phyloP scores from a whole-genome alignment of 495 filamentous ascomycete genomes.

The Hypomontagnella monticulosa region DNA sequence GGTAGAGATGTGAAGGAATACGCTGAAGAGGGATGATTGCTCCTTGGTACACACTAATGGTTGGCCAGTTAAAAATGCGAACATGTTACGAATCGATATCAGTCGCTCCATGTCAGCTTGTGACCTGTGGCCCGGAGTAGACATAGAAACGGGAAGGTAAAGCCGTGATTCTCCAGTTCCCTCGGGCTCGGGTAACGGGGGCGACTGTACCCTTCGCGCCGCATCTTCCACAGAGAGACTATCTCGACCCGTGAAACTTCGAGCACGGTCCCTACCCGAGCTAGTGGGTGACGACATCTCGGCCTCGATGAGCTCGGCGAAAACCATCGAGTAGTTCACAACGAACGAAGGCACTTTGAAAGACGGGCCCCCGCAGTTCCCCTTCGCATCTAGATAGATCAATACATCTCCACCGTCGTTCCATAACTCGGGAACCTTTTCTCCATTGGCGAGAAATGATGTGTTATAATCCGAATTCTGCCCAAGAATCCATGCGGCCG shows the following conservation, averaged over 20 bases:
- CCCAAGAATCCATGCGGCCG: slow-evolving; percentile 70
- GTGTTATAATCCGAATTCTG: slow-evolving; percentile 71
- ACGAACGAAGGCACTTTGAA: slow-evolving; percentile 79
- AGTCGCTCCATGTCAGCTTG: slow-evolving; percentile 72
- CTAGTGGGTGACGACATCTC: slow-evolving; percentile 57
- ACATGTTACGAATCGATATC: slow-evolving; percentile 85
- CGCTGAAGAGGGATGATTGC: slow-evolving; percentile 73
- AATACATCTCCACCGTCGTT: slow-evolving; percentile 83
- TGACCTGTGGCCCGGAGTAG: slow-evolving; percentile 54
- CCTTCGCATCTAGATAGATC: slow-evolving; percentile 81
- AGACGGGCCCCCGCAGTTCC: slow-evolving; percentile 71
- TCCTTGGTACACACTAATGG: slow-evolving; percentile 80
- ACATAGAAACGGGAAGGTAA: slow-evolving; percentile 66
- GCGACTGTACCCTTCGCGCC: slow-evolving; percentile 54
- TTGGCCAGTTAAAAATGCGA: slow-evolving; percentile 85
- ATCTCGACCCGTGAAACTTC: slow-evolving; percentile 53
- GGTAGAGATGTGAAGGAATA: slow-evolving; percentile 75
- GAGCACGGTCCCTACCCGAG: slow-evolving; percentile 53
- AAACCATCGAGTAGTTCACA: slow-evolving; percentile 73
- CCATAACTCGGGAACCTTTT: slow-evolving; percentile 87
- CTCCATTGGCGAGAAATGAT: slow-evolving; percentile 63
- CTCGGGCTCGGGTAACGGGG: slow-evolving; percentile 48
- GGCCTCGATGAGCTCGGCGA: slow-evolving; percentile 75
- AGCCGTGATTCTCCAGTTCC: slow-evolving; percentile 68
- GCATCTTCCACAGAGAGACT: slow-evolving; percentile 52